Evolutionary conservation across 228 moss, liverwort and hornwort genomes (phyloP), one percentile per base, ranked within the genome.

Genomic region (Sphagnum fallax): DNA sequence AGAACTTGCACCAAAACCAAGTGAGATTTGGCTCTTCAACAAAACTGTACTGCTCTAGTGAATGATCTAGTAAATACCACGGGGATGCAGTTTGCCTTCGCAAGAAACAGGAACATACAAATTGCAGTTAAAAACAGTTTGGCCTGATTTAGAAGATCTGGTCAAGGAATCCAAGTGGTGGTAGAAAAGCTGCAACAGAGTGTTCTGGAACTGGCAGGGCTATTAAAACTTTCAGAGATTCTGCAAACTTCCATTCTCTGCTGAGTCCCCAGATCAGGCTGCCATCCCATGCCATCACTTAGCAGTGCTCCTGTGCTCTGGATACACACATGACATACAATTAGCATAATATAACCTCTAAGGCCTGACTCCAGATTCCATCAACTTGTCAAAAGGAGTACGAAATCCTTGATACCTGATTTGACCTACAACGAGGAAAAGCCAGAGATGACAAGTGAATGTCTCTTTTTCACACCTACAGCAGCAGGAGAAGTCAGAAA

Each of bases 131-230:
- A 98, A 73, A 87, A 91, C 69, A 98, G 79, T 79, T 98, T 98
- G 10, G 98, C 93, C 73, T 98, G 98, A 69, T 98, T 98, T 74
- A 98, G 77, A 71, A 98, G 88, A 90, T 60, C 88, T 91, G 9
- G 98, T 98, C 75, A 98, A 87, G 1, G 98, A 90, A 83, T 98
- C 98, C 65, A 98, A 87, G 65, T 93, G 83, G 60, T 90, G 88
- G 67, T 98, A 98, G 0, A 93, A 84, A 4, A 98, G 70, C 75
- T 98, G 98, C 51, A 98, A 74, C 64, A 98, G 83, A 47, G 90
- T 89, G 65, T 98, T 98, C 71, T 98, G 98, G 5, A 85, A 70
- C 98, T 14, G 98, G 98, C 66, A 89, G 83, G 69, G 98, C 98
- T 50, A 92, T 32, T 32, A 32, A 93, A 72, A 88, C 85, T 75